Evolutionary conservation across 2,329 filamentous ascomycete species (phyloP), one percentile per base, ranked within the genome.

Genomic region (Arthrobotrys conoides): DNA sequence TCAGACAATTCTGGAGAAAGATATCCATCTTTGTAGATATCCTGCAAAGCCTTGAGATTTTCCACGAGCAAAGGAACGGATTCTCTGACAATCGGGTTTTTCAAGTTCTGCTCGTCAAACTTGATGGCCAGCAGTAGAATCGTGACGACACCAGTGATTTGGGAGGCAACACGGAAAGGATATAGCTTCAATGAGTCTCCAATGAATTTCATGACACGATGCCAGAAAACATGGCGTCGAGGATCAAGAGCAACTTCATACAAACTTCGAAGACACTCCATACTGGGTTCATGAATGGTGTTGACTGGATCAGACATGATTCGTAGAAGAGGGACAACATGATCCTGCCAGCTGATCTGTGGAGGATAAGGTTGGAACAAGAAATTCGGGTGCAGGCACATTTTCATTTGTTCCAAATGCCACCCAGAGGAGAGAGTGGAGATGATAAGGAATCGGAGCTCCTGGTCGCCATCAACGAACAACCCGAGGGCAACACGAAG

Each of bases 401-500:
- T 33, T n/a, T 64, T 68, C 10, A 78, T 5, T 20, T 69, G 68
- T 5, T 72, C n/a, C 4, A 78, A 22, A 12, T 33, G 9, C 33
- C 22, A n/a, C 3, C 36, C 44, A 2, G 30, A 55, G 0, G 68
- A 57, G 6, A 78, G 44, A 30, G 20, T 49, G 1, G 55, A 36
- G 10, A 78, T 2, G 33, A 78, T 9, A 27, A 18, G 48, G 36
- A 18, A 57, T 4, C 75, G 75, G 64, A 72, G 41, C 2, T 55
- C 63, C 10, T 69, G 53, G 20, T 78, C 75, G 5, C 75, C 75
- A 33, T 78, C 75, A 12, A 65, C 44, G 16, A 72, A 72, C 8
- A 55, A 46, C 5, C 12, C 27, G 18, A 61, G 10, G 18, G 61
- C 68, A 8, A 64, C 48, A 16, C 22, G n/a, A 20, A 78, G 44